These are phyloP conservation scores for Graphilbum fragrans DNA, from an alignment of 2,329 filamentous ascomycete genomes.

Conservation along the genomic window DNA sequence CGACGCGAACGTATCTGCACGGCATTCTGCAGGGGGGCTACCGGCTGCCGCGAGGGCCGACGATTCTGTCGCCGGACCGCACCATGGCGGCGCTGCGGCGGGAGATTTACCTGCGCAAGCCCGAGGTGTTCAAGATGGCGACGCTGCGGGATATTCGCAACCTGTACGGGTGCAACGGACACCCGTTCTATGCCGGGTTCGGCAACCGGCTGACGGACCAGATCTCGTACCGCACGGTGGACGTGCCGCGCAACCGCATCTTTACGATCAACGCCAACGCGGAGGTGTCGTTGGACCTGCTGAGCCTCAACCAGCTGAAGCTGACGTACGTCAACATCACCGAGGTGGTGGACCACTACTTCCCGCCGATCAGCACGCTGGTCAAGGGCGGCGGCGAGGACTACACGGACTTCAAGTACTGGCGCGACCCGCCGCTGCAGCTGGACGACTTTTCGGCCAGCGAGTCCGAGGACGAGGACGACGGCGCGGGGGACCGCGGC, in stretches of 20 bases:
- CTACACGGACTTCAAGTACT: conserved; percentile 95
- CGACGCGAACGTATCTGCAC: conserved; percentile 76
- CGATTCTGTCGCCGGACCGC: conserved; percentile 87
- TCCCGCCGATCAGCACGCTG: conserved; percentile 78
- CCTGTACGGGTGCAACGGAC: conserved; percentile 64
- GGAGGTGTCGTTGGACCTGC: conserved; percentile 81
- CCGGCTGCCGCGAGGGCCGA: conserved; percentile 75
- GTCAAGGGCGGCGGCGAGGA: conserved; percentile 85
- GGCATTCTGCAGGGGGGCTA: conserved; percentile 83
- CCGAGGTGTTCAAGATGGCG: conserved; percentile 99
- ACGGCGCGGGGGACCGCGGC: conserved; percentile 32
- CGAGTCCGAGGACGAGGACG: conserved; percentile 45
- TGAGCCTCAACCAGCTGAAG: conserved; percentile 88
- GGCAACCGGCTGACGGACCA: conserved; percentile 95
- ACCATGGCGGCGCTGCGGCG: conserved; percentile 87
- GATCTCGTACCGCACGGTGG: conserved; percentile 88
- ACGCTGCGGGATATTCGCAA: conserved; percentile 88
- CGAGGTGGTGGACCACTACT: conserved; percentile 96
- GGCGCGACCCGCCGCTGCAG: conserved; percentile 75
- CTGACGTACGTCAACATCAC: conserved; percentile 96
- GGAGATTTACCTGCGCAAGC: conserved; percentile 90
- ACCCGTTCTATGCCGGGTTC: conserved; percentile 93
- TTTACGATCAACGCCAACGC: conserved; percentile 97
- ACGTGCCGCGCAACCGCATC: conserved; percentile 86
- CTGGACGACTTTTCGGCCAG: conserved; percentile 82